Evolutionary conservation across 2,329 filamentous ascomycete species (phyloP).

Genomic region (Monilinia aucupariae): DNA sequence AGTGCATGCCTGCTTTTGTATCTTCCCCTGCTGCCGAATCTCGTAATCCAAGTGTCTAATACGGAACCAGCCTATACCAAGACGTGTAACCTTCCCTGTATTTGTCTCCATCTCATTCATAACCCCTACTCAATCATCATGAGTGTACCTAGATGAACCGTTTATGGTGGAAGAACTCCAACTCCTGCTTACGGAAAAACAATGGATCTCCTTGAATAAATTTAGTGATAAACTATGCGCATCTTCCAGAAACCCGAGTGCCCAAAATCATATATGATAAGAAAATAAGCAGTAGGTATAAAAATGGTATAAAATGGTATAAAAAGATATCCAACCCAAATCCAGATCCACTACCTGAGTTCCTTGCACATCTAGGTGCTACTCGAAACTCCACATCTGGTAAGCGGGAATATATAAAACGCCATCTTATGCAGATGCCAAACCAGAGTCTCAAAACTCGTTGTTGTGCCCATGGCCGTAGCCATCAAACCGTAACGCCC

Average conservation of each 20-base stretch:
- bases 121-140: not conserved
- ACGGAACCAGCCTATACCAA: conserved; percentile 1
- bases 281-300: not conserved
- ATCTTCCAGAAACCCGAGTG: not conserved
- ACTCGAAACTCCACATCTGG: conserved; percentile 10
- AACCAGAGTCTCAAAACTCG: conserved; percentile 14
- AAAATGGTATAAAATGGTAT: conserved; percentile 14
- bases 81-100: not conserved
- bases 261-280: conserved; percentile 9
- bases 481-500: conserved; percentile 14
- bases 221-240: not conserved
- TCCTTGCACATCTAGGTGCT: not conserved
- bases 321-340: not conserved
- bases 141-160: not conserved
- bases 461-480: conserved; percentile 9
- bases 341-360: conserved; percentile 1
- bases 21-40: not conserved
- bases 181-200: no score
- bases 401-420: conserved; percentile 10
- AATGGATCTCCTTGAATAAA: not conserved
- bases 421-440: conserved; percentile 17
- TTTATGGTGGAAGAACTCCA: not conserved
- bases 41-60: not conserved
- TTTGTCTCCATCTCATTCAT: not conserved
- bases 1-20: not conserved